Base-by-base conservation (phyloP, 805 yeast species). In the Candida boleticola region DNA sequence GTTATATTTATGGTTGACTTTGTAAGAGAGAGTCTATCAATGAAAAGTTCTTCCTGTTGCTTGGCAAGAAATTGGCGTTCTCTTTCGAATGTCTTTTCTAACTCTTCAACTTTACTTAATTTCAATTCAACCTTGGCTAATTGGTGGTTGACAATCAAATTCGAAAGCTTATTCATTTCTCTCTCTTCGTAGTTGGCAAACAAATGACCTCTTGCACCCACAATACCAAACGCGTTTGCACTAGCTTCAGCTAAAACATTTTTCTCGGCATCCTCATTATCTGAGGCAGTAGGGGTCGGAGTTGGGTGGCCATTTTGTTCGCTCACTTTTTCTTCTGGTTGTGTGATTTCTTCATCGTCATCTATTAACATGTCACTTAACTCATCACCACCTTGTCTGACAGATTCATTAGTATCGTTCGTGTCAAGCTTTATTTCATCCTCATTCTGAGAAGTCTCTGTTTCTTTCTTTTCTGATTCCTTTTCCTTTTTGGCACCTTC, bases 181-280 rank as follows among this genome's bases (percentile, higher is more conserved):
- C 89, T 71, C 55, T 88, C 96, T 60, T 87, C 95, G 55, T 79
- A 82, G 3, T 82, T 79, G 4, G 92, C 87, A 63, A 88, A 85
- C 17, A 85, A 74, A 56, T 86, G 89, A 20, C 93, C 75, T 46
- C 93, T 76, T 1, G 89, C 82, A 3, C 93, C 96, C 29, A 85
- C 65, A 9, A 85, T 68, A 3, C 95, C 90, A 43, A 90, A 68
- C 0, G 93, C 82, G n/a, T 81, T 66, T 5, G 79, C 68, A 0
- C 85, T 79, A 2, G 86, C 86, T 42, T 55, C 41, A 18, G 45
- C 23, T 55, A 45, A 4, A 55, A 58, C 45, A 53, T 39, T 29
- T 5, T 20, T 23, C 20, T 31, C 44, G 3, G 29, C 29, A 21
- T 37, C 14, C 3, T 26, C 26, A 16, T 40, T 26, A 5, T 35